Percentiles rank a stretch among this genome's conserved stretches.
These are phyloP conservation scores for Phialophora macrospora DNA, from an alignment of 2,329 filamentous ascomycete species.

Conservation along the genomic window DNA sequence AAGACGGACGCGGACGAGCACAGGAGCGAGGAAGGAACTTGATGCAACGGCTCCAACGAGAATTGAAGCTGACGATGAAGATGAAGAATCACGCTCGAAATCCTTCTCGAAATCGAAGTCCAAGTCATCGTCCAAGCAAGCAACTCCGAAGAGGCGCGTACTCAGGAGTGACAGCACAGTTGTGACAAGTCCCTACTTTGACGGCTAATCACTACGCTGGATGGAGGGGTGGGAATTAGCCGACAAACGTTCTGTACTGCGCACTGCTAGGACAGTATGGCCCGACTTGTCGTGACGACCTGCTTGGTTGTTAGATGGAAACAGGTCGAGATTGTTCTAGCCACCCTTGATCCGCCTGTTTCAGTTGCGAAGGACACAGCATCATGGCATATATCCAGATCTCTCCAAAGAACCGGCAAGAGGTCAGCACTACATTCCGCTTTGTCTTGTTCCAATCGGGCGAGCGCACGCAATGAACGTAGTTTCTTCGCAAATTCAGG, in stretches of 20 bases:
- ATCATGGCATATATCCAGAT: no score
- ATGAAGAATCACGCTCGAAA: conserved; percentile 2
- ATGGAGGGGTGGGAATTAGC: background rate
- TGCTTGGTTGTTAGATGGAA: background rate
- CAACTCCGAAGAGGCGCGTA: conserved; percentile 14
- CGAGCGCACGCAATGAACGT: no score
- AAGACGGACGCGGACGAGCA: conserved; percentile 1
- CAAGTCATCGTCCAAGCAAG: background rate
- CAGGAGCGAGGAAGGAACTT: background rate
- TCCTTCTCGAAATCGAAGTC: background rate
- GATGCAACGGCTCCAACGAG: background rate
- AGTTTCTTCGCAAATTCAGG: no score
- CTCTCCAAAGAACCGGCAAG: no score
- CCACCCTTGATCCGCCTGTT: background rate
- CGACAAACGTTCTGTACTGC: background rate
- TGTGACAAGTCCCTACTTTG: conserved; percentile 35
- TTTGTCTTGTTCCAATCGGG: no score
- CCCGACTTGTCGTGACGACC: background rate
- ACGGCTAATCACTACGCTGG: conserved; percentile 3
- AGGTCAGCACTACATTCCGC: no score
- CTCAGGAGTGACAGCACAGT: conserved; percentile 30
- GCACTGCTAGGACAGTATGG: background rate
- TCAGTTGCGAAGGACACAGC: background rate
- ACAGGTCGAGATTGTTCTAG: background rate
- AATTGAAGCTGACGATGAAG: background rate